A percentile compares a stretch with the other conserved stretches of the same genome.
Conservation (phyloP, 176 grass and related monocot genomes). For the Secale cereale region DNA sequence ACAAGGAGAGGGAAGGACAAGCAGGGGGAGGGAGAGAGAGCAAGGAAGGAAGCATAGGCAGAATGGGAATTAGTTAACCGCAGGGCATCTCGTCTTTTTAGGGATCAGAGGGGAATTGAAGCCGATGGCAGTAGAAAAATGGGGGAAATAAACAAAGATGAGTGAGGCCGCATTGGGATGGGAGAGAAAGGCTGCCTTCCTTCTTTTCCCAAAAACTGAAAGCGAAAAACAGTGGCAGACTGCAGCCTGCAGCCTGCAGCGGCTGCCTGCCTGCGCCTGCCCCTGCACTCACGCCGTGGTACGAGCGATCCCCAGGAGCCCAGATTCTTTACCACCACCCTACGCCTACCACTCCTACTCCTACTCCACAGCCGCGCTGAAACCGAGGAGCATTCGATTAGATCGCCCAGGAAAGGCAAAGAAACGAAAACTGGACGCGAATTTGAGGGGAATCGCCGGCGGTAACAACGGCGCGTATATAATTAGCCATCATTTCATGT, state of each 20-base stretch:
- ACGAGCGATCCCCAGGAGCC: slow-evolving; percentile 32
- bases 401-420: neutral
- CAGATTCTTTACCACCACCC: slow-evolving; percentile 40
- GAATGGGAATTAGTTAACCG: slow-evolving; percentile 40
- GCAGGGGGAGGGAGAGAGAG: neutral
- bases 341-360: neutral
- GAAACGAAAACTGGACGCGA: neutral
- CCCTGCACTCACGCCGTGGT: slow-evolving; percentile 46
- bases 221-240: slow-evolving; percentile 45
- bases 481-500: slow-evolving; percentile 64
- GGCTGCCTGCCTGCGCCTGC: slow-evolving; percentile 5
- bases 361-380: neutral
- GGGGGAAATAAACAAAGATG: neutral
- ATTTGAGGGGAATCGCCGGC: neutral
- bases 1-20: slow-evolving; percentile 48
- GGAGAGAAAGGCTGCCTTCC: slow-evolving; percentile 47
- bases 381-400: slow-evolving; percentile 41
- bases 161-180: slow-evolving; percentile 40
- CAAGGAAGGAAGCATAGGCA: neutral
- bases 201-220: slow-evolving; percentile 65
- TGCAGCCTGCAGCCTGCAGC: slow-evolving; percentile 29
- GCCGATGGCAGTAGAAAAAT: neutral
- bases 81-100: slow-evolving; percentile 39
- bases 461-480: neutral
- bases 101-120: slow-evolving; percentile 30